Percentiles rank a stretch among this genome's conserved stretches.
phyloP scores from a whole-genome alignment of 371 early-diverging fungal species.

The Cokeromyces recurvatus region DNA sequence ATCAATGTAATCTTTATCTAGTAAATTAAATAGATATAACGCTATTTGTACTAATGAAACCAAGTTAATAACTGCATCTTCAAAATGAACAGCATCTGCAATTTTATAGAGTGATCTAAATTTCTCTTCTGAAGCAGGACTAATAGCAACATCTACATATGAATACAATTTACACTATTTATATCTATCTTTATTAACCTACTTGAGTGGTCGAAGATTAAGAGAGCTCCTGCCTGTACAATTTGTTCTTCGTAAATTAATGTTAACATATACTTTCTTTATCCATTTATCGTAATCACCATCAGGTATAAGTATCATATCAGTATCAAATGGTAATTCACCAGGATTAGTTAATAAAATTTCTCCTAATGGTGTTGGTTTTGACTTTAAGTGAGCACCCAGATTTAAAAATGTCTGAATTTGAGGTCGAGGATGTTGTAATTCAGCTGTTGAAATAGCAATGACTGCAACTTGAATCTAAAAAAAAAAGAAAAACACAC shows the following conservation, averaged over 20 bases:
- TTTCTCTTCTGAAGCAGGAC: constrained; percentile 62
- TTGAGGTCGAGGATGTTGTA: constrained; percentile 45
- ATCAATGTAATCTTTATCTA: constrained; percentile 49
- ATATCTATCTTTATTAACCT: constrained; percentile 5
- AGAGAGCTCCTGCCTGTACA: constrained; percentile 64
- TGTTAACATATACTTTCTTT: constrained; percentile 55
- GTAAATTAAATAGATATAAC: constrained; percentile 47
- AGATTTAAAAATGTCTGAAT: constrained; percentile 40
- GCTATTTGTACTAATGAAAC: constrained; percentile 52
- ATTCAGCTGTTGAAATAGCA: constrained; percentile 45
- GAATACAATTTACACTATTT: too few species aligned
- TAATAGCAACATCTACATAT: constrained; percentile 19
- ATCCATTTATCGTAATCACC: constrained; percentile 59
- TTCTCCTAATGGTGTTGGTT: constrained; percentile 53
- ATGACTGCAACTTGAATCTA: constrained; percentile 54
- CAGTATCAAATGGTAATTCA: constrained; percentile 52
- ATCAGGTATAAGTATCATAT: constrained; percentile 58
- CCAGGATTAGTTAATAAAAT: constrained; percentile 58
- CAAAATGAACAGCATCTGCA: constrained; percentile 50
- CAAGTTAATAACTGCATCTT: constrained; percentile 52
- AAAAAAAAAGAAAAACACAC: neutral
- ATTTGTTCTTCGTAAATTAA: constrained; percentile 56
- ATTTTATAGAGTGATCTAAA: constrained; percentile 60
- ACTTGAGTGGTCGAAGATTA: constrained; percentile 59
- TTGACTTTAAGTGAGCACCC: constrained; percentile 39